Evolutionary conservation across 371 early-diverging fungal genomes (phyloP).

Genomic region (Lichtheimia hyalospora): DNA sequence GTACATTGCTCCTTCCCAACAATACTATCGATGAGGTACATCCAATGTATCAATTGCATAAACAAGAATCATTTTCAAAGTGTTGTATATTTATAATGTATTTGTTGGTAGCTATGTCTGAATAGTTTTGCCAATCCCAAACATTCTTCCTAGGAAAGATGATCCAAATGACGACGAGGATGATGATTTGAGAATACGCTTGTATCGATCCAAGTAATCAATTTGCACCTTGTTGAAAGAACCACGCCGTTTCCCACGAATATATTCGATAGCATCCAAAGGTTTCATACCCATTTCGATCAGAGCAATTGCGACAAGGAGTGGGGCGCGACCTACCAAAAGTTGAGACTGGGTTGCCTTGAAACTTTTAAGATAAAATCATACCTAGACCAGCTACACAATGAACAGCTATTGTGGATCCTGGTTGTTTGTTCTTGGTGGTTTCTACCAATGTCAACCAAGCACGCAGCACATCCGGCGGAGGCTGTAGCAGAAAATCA

Average conservation of each 20-base stretch:
- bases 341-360: too few relatives aligned
- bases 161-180: conserved; percentile 31
- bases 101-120: background rate
- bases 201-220: conserved; percentile 54
- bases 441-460: conserved; percentile 72
- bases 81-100: conserved; percentile 2
- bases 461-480: conserved; percentile 59
- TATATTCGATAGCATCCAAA: conserved; percentile 75
- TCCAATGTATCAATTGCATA: too few relatives aligned
- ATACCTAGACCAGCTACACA: conserved; percentile 76
- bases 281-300: conserved; percentile 81
- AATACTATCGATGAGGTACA: too few relatives aligned
- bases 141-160: conserved; percentile 37
- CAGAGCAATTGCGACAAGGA: conserved; percentile 76
- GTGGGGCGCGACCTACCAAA: conserved; percentile 64
- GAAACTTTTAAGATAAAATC: too few relatives aligned
- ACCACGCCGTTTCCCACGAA: conserved; percentile 76
- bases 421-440: conserved; percentile 37
- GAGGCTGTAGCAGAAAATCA: conserved; percentile 47
- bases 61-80: background rate
- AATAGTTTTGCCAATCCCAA: conserved; percentile 27
- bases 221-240: conserved; percentile 85
- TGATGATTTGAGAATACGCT: conserved; percentile 39
- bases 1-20: too few relatives aligned
- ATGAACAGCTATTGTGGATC: conserved; percentile 78